Conservation (phyloP, 805 yeast genomes). For the Zygotorulaspora danielsina region DNA sequence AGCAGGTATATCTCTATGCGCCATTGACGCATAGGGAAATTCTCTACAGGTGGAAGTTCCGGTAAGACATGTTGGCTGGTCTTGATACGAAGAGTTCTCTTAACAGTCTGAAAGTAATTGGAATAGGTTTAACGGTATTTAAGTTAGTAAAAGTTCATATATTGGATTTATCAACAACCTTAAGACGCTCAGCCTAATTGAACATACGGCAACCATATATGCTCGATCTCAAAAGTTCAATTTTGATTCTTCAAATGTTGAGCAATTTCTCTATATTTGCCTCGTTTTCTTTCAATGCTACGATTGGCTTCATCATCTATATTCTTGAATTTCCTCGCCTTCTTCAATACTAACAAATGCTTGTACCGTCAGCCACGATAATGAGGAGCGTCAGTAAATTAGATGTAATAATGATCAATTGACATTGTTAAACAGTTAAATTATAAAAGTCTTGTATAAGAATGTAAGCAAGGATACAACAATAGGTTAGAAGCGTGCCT, state of each 20-base stretch:
- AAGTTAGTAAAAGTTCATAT: conserved; percentile 10
- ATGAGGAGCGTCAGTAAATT: neutral
- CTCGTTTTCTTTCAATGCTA: neutral
- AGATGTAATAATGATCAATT: neutral
- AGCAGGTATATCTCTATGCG: conserved; percentile 69
- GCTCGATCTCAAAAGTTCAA: neutral
- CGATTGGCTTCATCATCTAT: neutral
- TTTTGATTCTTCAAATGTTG: too few relatives aligned
- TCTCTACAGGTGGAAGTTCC: conserved; percentile 81
- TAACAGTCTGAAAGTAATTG: conserved; percentile 41
- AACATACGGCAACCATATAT: conserved; percentile 28
- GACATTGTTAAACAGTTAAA: neutral
- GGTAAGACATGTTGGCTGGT: conserved; percentile 79
- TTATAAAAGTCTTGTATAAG: too few relatives aligned
- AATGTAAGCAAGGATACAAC: too few relatives aligned
- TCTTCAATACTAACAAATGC: neutral
- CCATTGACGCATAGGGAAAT: conserved; percentile 95
- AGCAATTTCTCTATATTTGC: too few relatives aligned
- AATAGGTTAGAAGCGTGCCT: neutral
- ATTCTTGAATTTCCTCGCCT: neutral
- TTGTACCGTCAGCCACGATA: neutral
- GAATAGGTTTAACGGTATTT: neutral
- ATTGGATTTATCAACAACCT: neutral
- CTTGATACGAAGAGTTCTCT: conserved; percentile 82
- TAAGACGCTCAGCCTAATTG: neutral